Conservation (phyloP, 108 stramenopile species). For the Poteriospumella lacustris region DNA sequence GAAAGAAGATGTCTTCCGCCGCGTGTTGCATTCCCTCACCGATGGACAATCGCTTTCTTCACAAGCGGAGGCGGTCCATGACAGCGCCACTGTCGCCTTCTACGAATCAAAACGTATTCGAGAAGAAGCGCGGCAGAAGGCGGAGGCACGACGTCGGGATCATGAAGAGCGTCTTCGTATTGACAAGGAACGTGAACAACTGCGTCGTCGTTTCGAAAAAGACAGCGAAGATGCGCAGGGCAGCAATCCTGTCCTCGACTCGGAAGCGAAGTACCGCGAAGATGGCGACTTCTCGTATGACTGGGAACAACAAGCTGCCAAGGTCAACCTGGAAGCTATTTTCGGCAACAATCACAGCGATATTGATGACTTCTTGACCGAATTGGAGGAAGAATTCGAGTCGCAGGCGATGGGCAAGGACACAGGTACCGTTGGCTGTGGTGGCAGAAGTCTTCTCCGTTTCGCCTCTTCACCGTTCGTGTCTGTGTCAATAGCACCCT, state of each 20-base stretch:
- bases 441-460: too few relatives aligned
- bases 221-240: neutral
- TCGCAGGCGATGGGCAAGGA: neutral
- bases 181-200: neutral
- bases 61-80: neutral
- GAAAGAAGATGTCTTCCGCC: neutral
- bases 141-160: too few relatives aligned
- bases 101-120: neutral
- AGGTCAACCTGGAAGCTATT: neutral
- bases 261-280: too few relatives aligned
- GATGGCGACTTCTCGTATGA: neutral
- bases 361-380: neutral
- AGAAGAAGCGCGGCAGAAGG: neutral
- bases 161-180: neutral
- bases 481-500: too few relatives aligned
- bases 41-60: neutral
- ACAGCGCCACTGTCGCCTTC: neutral
- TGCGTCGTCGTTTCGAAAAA: neutral
- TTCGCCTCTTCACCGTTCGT: too few relatives aligned
- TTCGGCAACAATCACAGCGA: neutral
- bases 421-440: too few relatives aligned
- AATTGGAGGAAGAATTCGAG: neutral
- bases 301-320: neutral
- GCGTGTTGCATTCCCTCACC: neutral
- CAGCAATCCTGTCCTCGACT: neutral